Evolutionary conservation across 2,329 filamentous ascomycete genomes (phyloP), one percentile per base, ranked within the genome.

Genomic region (Gremmenia infestans): DNA sequence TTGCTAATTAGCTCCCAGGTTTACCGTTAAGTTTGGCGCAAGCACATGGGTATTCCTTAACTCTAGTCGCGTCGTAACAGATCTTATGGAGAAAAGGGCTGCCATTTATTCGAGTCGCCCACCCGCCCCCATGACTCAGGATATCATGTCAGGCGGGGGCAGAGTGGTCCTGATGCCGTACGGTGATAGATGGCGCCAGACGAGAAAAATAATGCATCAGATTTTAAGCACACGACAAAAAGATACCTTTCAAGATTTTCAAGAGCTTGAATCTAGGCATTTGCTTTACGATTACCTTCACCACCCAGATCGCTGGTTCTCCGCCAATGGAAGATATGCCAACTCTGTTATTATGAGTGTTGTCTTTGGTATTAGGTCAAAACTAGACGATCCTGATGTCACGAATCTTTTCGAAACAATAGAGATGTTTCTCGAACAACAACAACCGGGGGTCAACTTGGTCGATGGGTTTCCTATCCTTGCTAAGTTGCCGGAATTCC

Each of bases 41-140:
- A 73, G 72, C 53, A 76, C 72, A 1, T 76, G 72, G 72, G 65
- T 78, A 17, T 63, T 76, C 15, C 68, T 78, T 5, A 78, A 78
- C 59, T 70, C 60, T 14, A 59, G 68, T 25, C 71, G 74, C 6
- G 72, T 75, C 2, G 70, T 73, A 23, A 63, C 63, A 2, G 71
- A 73, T 45, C 48, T 65, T 3, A 52, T 64, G 51, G 60, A 65
- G 47, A 57, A 59, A 52, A 59, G 61, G 40, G 59, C 63, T 14
- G 52, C 53, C 19, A 59, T 65, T 23, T 65, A 64, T 52, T 63
- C 56, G 9, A 65, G 63, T 6, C 54, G 64, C 11, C 39, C 54
- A 5, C 49, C 57, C 22, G 49, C 59, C 12, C 62, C 64, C 5
- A 59, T 65, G 60, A 63, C 68, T 3, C 58, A 57, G 12, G 55